phyloP scores from a whole-genome alignment of 73 alveolate genomes.

The Paramecium octaurelia region DNA sequence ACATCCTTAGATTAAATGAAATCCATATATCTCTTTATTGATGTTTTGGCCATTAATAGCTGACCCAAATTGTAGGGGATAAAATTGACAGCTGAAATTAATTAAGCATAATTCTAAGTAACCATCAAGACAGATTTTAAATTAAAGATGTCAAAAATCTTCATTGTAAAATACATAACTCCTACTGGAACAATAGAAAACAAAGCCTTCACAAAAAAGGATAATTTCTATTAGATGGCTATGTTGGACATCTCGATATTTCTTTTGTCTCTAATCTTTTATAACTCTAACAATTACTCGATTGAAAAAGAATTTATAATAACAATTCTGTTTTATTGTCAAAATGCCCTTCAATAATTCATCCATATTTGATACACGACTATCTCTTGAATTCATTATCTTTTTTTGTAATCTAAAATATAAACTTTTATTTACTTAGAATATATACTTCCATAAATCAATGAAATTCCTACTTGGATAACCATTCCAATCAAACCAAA shows the following conservation, averaged over 20 bases:
- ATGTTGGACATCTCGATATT: background rate
- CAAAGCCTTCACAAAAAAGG: background rate
- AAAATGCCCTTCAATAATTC: background rate
- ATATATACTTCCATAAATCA: background rate
- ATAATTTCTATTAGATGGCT: background rate
- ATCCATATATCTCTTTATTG: background rate
- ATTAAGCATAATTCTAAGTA: background rate
- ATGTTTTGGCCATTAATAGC: background rate
- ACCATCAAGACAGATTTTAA: background rate
- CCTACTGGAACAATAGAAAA: background rate
- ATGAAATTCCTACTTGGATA: background rate
- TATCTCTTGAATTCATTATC: conserved; percentile 10
- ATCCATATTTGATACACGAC: background rate
- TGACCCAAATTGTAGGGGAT: background rate
- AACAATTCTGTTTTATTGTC: conserved; percentile 17
- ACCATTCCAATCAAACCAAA: background rate
- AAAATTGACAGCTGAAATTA: background rate
- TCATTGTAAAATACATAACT: background rate
- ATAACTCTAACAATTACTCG: background rate
- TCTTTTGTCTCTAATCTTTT: background rate
- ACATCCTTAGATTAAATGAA: background rate
- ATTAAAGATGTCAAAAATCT: background rate
- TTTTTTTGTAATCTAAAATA: background rate
- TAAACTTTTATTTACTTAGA: background rate
- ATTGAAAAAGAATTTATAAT: conserved; percentile 15